Evolutionary conservation across 306 rosid genomes (phyloP).

Genomic region (Trifolium repens): DNA sequence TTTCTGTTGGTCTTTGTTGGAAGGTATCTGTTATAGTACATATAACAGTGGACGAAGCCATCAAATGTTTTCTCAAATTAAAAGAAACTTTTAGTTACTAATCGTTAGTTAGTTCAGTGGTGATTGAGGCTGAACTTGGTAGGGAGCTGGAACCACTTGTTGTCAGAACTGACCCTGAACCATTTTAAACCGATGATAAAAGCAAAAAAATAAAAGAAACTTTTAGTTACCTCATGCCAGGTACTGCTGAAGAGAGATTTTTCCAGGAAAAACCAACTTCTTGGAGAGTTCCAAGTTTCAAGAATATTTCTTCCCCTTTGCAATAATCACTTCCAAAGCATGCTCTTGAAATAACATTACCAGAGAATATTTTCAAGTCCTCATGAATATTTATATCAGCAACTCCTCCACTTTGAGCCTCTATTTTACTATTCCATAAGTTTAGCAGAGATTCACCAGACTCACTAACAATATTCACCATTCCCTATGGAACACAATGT

Average conservation of each 20-base stretch:
- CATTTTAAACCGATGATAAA: too few relatives aligned
- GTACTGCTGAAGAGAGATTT: slow-evolving; percentile 4
- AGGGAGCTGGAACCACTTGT: too few relatives aligned
- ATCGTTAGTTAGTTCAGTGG: too few relatives aligned
- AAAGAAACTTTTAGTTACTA: too few relatives aligned
- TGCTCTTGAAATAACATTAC: slow-evolving; percentile 49
- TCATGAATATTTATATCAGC: slow-evolving; percentile 44
- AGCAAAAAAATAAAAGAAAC: too few relatives aligned
- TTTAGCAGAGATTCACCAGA: slow-evolving; percentile 34
- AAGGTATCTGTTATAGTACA: slow-evolving; percentile 33
- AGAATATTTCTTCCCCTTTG: slow-evolving; percentile 28
- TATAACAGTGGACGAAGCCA: neutral
- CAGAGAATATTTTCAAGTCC: slow-evolving; percentile 39
- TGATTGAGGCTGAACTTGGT: too few relatives aligned
- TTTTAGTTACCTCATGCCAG: slow-evolving; percentile 40
- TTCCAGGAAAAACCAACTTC: slow-evolving; percentile 21
- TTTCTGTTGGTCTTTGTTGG: slow-evolving; percentile 61
- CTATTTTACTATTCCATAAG: slow-evolving; percentile 31
- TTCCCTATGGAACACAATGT: slow-evolving; percentile 25
- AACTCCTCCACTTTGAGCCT: slow-evolving; percentile 35
- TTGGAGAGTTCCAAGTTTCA: slow-evolving; percentile 26
- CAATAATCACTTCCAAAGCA: slow-evolving; percentile 50
- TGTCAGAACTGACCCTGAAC: too few relatives aligned
- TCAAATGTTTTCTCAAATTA: too few relatives aligned
- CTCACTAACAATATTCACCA: slow-evolving; percentile 38